A percentile compares a stretch with the other conserved stretches of the same genome.
Evolutionary conservation across 768 basidiomycete species (phyloP).

Genomic region (Mycena metata): DNA sequence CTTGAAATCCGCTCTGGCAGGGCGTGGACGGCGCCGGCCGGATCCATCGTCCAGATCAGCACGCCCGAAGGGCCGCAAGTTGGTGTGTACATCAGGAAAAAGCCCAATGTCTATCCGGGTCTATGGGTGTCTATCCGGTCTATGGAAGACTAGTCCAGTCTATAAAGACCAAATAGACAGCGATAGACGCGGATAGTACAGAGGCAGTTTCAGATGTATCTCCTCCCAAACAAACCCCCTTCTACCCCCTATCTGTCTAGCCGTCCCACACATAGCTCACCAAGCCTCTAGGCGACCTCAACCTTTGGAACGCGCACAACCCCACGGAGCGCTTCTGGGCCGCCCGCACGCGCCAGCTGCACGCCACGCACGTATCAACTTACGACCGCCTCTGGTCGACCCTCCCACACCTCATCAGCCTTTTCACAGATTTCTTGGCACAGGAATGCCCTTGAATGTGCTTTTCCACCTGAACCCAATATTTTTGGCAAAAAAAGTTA

Average conservation of each 20-base stretch:
- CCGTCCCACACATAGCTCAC: slow-evolving; percentile 5
- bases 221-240: slow-evolving; percentile 25
- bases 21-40: slow-evolving; percentile 40
- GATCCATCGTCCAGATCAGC: slow-evolving; percentile 40
- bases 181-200: no score
- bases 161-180: no score
- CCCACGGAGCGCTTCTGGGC: slow-evolving; percentile 41
- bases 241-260: slow-evolving; percentile 9
- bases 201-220: no score
- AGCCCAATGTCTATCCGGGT: no score
- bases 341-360: slow-evolving; percentile 41
- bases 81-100: no score
- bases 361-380: slow-evolving; percentile 40
- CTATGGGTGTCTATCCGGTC: no score
- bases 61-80: slow-evolving; percentile 43
- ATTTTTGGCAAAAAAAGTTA: no score
- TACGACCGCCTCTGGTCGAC: slow-evolving; percentile 45
- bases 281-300: slow-evolving; percentile 38
- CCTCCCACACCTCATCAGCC: slow-evolving; percentile 41
- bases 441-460: no score
- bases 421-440: no score
- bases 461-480: no score
- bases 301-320: slow-evolving; percentile 38
- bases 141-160: no score
- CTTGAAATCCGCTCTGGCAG: slow-evolving; percentile 39